Evolutionary conservation across 2,329 filamentous ascomycete genomes (phyloP).

Genomic region (Aspergillus sp.): DNA sequence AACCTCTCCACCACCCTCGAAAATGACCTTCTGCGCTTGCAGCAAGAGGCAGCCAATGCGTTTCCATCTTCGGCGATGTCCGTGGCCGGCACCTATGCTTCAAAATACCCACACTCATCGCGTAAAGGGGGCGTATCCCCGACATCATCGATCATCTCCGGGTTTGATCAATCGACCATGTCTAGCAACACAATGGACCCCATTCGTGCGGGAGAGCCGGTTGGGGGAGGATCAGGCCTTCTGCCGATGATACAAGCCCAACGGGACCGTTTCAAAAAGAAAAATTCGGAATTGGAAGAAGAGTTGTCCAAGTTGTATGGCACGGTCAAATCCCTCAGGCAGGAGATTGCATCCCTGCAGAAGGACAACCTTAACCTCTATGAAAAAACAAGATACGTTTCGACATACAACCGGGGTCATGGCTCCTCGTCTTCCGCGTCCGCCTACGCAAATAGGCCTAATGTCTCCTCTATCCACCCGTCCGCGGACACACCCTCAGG

Average conservation of each 20-base stretch:
- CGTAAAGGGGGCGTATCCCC: slow-evolving; percentile 75
- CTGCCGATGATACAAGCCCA: slow-evolving; percentile 98
- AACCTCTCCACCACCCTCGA: slow-evolving; percentile 86
- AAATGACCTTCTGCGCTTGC: slow-evolving; percentile 83
- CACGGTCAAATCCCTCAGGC: slow-evolving; percentile 78
- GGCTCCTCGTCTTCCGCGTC: slow-evolving; percentile 64
- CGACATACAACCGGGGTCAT: slow-evolving; percentile 78
- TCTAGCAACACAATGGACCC: slow-evolving; percentile 55
- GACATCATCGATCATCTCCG: slow-evolving; percentile 96
- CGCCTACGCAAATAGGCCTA: slow-evolving; percentile 63
- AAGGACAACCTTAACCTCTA: slow-evolving; percentile 96
- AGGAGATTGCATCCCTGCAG: slow-evolving; percentile 88
- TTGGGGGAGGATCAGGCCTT: slow-evolving; percentile 80
- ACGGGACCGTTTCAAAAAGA: slow-evolving; percentile 96
- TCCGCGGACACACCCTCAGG: slow-evolving; percentile 61
- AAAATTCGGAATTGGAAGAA: slow-evolving; percentile 84
- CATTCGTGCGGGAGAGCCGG: slow-evolving; percentile 64
- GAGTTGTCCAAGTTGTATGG: slow-evolving; percentile 83
- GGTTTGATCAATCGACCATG: slow-evolving; percentile 71
- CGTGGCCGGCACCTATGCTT: slow-evolving; percentile 86
- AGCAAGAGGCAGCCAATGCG: slow-evolving; percentile 78
- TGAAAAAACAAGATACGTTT: slow-evolving; percentile 96
- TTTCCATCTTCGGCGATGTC: slow-evolving; percentile 86
- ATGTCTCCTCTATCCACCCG: slow-evolving; percentile 68
- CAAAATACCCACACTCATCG: slow-evolving; percentile 71